Evolutionary conservation across 768 basidiomycete genomes (phyloP).

Genomic region (Pleurotus eryngii): DNA sequence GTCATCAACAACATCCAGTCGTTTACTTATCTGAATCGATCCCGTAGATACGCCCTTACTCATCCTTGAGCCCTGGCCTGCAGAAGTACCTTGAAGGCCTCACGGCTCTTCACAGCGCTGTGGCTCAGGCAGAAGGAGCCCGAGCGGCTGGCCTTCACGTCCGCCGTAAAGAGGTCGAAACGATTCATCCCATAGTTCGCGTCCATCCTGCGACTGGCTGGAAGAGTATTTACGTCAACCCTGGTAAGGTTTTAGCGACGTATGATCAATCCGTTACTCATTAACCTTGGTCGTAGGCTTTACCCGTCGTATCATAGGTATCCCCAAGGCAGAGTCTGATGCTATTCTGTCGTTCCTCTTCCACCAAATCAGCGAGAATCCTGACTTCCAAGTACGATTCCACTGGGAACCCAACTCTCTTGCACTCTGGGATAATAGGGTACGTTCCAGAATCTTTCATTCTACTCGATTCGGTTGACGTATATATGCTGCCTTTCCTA

Average conservation of each 20-base stretch:
- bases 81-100: slow-evolving; percentile 76
- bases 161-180: slow-evolving; percentile 65
- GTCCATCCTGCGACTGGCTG: slow-evolving; percentile 83
- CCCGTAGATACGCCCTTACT: slow-evolving; percentile 73
- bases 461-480: not conserved
- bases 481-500: not conserved
- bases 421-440: slow-evolving; percentile 88
- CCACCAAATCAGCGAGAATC: slow-evolving; percentile 64
- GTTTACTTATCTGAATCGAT: not conserved
- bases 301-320: slow-evolving; percentile 72
- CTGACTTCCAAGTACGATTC: slow-evolving; percentile 75
- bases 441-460: slow-evolving; percentile 24
- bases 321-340: slow-evolving; percentile 84
- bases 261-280: not conserved
- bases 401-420: slow-evolving; percentile 74
- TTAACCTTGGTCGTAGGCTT: slow-evolving; percentile 47
- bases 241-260: slow-evolving; percentile 37
- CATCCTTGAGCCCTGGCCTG: slow-evolving; percentile 70
- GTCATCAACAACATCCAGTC: not conserved
- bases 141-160: slow-evolving; percentile 68
- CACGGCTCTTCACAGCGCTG: slow-evolving; percentile 71
- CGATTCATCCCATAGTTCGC: slow-evolving; percentile 76
- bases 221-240: slow-evolving; percentile 83
- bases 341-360: slow-evolving; percentile 67
- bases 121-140: slow-evolving; percentile 74